These are phyloP conservation scores for Plenodomus biglobosus DNA, from an alignment of 2,329 filamentous ascomycete species.

Conservation along the genomic window DNA sequence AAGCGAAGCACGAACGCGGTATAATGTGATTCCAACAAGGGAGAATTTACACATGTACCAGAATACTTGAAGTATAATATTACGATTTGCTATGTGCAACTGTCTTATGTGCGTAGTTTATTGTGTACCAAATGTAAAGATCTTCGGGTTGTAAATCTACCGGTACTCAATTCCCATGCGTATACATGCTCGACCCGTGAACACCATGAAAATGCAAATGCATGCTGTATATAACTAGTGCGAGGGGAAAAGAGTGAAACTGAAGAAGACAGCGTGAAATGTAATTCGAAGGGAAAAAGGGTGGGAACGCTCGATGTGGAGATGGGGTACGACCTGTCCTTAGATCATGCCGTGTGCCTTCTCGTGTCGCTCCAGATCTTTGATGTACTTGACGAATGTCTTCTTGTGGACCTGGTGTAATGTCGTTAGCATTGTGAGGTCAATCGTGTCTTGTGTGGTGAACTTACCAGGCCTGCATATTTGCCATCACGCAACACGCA, in stretches of 20 bases:
- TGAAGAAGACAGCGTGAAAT: neutral
- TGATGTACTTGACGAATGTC: slow-evolving; percentile 91
- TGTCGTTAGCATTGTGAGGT: neutral
- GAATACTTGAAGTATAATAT: too few relatives aligned
- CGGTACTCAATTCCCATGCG: neutral
- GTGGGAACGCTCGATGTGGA: too few relatives aligned
- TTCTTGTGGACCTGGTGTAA: slow-evolving; percentile 79
- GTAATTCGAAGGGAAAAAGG: too few relatives aligned
- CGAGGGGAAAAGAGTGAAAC: neutral
- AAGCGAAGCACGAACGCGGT: too few relatives aligned
- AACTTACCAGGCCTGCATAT: slow-evolving; percentile 80
- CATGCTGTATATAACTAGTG: neutral
- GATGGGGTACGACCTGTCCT: too few relatives aligned
- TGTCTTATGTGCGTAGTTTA: too few relatives aligned
- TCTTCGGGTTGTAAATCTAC: neutral
- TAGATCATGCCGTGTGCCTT: slow-evolving; percentile 8
- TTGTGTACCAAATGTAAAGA: too few relatives aligned
- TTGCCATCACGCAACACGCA: slow-evolving; percentile 83
- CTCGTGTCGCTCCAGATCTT: slow-evolving; percentile 68
- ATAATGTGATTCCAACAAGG: too few relatives aligned
- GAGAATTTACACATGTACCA: too few relatives aligned
- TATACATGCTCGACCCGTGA: neutral
- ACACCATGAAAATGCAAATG: slow-evolving; percentile 1
- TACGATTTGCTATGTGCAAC: too few relatives aligned
- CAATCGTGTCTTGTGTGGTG: neutral